Conservation (phyloP, 2,329 filamentous ascomycete genomes). For the Pestalotiopsis sp. region DNA sequence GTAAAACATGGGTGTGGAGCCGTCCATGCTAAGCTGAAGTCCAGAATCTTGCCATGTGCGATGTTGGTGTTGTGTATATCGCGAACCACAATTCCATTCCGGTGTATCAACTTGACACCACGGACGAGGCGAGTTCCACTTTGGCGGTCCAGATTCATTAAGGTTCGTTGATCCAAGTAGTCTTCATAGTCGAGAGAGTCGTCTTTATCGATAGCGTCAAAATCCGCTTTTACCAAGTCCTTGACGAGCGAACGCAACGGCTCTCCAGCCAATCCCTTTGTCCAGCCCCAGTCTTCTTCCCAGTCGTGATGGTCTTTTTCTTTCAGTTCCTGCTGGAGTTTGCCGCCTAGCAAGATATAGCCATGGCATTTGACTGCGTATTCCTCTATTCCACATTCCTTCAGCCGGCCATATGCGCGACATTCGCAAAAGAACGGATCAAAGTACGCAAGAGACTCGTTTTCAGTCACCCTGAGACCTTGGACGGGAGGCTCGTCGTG, state of each 20-base stretch:
- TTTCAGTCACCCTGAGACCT: not conserved
- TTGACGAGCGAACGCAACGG: not conserved
- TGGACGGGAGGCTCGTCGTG: not conserved
- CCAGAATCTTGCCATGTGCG: not conserved
- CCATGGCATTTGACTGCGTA: not conserved
- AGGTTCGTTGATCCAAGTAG: not conserved
- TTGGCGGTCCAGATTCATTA: not conserved
- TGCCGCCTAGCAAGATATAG: not conserved
- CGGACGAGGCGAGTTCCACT: not conserved
- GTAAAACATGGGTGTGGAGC: slow-evolving; percentile 2
- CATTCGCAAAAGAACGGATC: not conserved
- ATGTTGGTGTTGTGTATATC: not conserved
- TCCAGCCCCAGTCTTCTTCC: not conserved
- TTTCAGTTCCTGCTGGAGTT: not conserved
- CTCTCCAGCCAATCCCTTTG: not conserved
- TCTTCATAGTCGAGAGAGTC: not conserved
- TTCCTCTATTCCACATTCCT: not conserved
- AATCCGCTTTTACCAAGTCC: not conserved
- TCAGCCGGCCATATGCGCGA: not conserved
- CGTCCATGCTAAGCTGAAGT: slow-evolving; percentile 1
- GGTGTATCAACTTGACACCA: not conserved
- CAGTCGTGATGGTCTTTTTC: not conserved
- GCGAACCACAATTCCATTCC: not conserved
- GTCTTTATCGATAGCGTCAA: not conserved
- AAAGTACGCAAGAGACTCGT: not conserved